Evolutionary conservation across 2,329 filamentous ascomycete genomes (phyloP).

Genomic region (Lomentospora prolificans): DNA sequence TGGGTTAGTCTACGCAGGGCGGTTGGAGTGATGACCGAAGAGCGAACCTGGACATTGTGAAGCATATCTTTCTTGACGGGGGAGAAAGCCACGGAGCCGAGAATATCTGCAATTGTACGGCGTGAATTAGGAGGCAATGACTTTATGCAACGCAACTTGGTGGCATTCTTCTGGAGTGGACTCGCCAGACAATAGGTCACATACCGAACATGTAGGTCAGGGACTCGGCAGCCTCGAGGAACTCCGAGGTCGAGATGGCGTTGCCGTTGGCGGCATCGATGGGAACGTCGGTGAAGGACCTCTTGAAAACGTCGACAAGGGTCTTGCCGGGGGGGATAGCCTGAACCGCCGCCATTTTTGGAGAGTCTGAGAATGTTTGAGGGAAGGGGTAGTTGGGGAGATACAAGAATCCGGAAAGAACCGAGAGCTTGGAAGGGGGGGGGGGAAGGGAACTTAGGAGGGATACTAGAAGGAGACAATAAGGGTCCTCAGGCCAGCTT

Average conservation of each 20-base stretch:
- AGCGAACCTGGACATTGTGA: slow-evolving; percentile 76
- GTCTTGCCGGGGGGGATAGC: slow-evolving; percentile 57
- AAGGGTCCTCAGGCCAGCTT: not conserved
- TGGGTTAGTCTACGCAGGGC: no score
- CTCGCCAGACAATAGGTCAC: not conserved
- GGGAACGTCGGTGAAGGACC: slow-evolving; percentile 75
- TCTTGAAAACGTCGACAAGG: slow-evolving; percentile 77
- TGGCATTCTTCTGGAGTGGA: not conserved
- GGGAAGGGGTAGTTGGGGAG: not conserved
- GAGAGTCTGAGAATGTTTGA: slow-evolving; percentile 5
- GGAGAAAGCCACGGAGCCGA: slow-evolving; percentile 67
- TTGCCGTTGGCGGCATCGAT: slow-evolving; percentile 64
- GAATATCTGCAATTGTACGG: slow-evolving; percentile 35
- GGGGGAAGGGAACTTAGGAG: not conserved
- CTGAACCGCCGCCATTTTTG: slow-evolving; percentile 39
- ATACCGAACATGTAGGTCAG: slow-evolving; percentile 79
- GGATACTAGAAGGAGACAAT: not conserved
- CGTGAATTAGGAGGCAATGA: slow-evolving; percentile 4
- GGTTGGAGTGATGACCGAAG: not conserved
- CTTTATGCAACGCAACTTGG: not conserved
- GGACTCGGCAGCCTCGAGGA: slow-evolving; percentile 83
- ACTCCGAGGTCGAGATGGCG: slow-evolving; percentile 73
- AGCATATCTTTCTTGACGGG: slow-evolving; percentile 87
- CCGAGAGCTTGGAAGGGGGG: not conserved
- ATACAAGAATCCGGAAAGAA: not conserved